Base-by-base conservation (phyloP, 768 basidiomycete genomes). In the Phanerochaete sordida region DNA sequence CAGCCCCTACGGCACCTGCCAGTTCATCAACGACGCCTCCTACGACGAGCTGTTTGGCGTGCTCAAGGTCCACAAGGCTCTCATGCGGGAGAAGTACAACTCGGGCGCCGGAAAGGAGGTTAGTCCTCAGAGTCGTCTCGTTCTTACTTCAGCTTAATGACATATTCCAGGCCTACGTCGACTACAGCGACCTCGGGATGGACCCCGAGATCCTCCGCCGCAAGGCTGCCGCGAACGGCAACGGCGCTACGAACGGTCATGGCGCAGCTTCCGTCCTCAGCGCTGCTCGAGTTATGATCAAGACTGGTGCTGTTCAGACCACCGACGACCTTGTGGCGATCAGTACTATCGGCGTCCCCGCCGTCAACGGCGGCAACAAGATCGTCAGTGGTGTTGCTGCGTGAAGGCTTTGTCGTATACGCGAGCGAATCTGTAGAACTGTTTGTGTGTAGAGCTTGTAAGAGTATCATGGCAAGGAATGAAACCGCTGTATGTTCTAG, bases 101-200 rank as follows among this genome's bases (percentile, higher is more conserved):
- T 6, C 35, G 24, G 63, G 63, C 19, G 46, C 39, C 28, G 63
- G 63, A 9, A 60, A 61, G 48, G 63, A 64, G 52, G 63, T 64
- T 3, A 39, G 56, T 46, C 4, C 19, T n/a, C 16, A 12, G 7
- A 15, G 27, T 1, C 26, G 8, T n/a, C 16, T 28, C 1, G 15
- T 3, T 15, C 48, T 19, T 8, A 12, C 16, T 28, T 26, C 28
- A 6, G 26, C 26, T 50, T 35, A 35, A 35, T 35, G 19, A 33
- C 28, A 16, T 9, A 3, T 21, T 21, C 12, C 24, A 63, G 62
- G 62, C 62, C 47, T 63, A 56, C 24, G 62, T 63, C 30, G 62
- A 63, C 33, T 56, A 56, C 62, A 43, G 62, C 30, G 62, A 63
- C 49, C 58, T 63, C 30, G 62, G 62, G 8, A 63, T 63, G 62